These are phyloP conservation scores for Zarea fungicola DNA, from an alignment of 2,329 filamentous ascomycete genomes.

Conservation along the genomic window DNA sequence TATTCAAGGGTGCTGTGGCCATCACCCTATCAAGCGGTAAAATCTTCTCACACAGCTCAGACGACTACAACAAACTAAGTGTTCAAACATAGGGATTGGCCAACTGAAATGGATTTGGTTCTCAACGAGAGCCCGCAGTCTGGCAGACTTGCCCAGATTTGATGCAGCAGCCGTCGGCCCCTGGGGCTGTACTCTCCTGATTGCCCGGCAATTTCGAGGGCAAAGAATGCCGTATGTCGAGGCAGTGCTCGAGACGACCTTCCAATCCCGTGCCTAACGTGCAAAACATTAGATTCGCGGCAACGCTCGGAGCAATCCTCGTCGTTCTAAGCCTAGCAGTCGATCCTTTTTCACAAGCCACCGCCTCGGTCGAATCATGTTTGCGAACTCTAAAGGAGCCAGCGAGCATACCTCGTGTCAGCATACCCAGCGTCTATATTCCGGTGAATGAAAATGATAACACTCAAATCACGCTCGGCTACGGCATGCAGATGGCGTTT, in stretches of 20 bases:
- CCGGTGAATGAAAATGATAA: not conserved
- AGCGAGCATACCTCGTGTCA: not conserved
- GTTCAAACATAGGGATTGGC: not conserved
- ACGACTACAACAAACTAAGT: too few species aligned
- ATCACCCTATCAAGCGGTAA: not conserved
- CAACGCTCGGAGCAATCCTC: not conserved
- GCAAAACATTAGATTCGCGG: not conserved
- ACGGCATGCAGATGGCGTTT: not conserved
- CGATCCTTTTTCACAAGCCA: not conserved
- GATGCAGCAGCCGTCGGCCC: not conserved
- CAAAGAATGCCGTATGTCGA: not conserved
- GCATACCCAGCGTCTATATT: not conserved
- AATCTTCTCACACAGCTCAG: not conserved
- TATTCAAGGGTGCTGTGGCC: not conserved
- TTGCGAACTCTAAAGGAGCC: not conserved
- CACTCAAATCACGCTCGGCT: too few species aligned
- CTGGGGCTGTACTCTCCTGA: not conserved
- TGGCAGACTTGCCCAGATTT: not conserved
- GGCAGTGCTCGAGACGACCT: not conserved
- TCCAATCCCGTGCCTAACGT: not conserved
- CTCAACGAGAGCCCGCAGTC: not conserved
- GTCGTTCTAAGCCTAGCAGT: not conserved
- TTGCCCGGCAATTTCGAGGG: not conserved
- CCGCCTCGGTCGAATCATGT: not conserved
- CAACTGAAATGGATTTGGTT: slow-evolving; percentile 4